Base-by-base conservation (phyloP, 768 basidiomycete genomes). In the Tephrocybe rancida region DNA sequence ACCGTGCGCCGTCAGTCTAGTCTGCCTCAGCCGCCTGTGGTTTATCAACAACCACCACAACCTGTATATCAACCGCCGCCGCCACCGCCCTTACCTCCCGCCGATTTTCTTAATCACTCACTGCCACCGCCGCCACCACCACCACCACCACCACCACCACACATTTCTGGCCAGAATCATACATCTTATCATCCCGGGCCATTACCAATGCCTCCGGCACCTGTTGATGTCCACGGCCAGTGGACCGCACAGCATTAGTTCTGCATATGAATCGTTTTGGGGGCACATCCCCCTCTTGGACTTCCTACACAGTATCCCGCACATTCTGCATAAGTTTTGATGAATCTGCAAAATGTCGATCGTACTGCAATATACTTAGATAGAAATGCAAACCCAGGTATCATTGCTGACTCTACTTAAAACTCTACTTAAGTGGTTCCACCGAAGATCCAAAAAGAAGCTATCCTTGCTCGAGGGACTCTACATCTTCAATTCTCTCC, bases 1-100 rank as follows among this genome's bases (percentile, higher is more conserved):
- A 56, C 65, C 10, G 61, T 70, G 10, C 66, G 74, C n/a, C 68
- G 80, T 44, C 77, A 74, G 32, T 72, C 79, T 7, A 76, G 78
- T 59, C 70, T 87, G 19, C 84, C 82, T 47, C 76, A 76, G 27
- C 81, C 77, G 22, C 83, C 78, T 11, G 58, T 71, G 21, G 70
- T 68, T 49, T 77, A 78, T 50, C 73, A 74, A 44, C 70, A 74
- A 47, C 54, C 61, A 8, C 52, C 46, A 37, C 61, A 63, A 26
- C 52, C 57, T 42, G 64, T 62, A 44, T 67, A 65, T 47, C 70
- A 68, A 27, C 63, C 64, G 42, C 68, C 69, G 18, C 67, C 68
- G 4, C 75, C 76, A 52, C 71, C 72, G n/a, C 78, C 80, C 21
- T 69, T 73, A 25, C 59, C 65, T 6, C 61, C 61, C n/a, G 53